Conservation (phyloP, 108 stramenopile genomes). For the Schizochytrium sp. region DNA sequence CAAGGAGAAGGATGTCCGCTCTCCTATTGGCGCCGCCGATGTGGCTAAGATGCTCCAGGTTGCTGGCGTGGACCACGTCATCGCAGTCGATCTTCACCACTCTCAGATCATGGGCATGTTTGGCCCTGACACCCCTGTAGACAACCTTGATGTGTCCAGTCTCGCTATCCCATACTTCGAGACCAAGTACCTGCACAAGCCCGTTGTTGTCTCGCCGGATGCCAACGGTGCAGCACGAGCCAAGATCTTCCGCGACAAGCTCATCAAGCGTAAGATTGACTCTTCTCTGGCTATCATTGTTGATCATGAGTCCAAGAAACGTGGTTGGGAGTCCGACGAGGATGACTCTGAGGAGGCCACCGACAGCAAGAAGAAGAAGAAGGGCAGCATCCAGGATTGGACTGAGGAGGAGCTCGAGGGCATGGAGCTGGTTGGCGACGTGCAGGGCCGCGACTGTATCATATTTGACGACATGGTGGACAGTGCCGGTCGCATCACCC, state of each 20-base stretch:
- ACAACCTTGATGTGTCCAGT: slow-evolving; percentile 97
- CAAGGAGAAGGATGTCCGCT: slow-evolving; percentile 95
- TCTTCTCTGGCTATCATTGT: slow-evolving; percentile 39
- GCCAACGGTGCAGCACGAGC: slow-evolving; percentile 99
- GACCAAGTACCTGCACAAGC: slow-evolving; percentile 94
- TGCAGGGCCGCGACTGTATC: slow-evolving; percentile 96
- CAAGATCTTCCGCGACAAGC: slow-evolving; percentile 97
- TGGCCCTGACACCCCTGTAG: slow-evolving; percentile 95
- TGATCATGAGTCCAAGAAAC: slow-evolving; percentile 23
- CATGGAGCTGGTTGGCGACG: slow-evolving; percentile 99
- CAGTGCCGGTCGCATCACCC: slow-evolving; percentile 73
- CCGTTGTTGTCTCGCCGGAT: slow-evolving; percentile 98
- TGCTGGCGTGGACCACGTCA: slow-evolving; percentile 98
- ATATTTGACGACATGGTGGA: slow-evolving; percentile 99
- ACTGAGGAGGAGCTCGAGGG: slow-evolving; percentile 83
- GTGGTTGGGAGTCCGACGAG: slow-evolving; percentile 37
- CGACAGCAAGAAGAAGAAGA: slow-evolving; percentile 98
- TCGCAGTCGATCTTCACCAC: slow-evolving; percentile 99
- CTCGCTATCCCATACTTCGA: slow-evolving; percentile 98
- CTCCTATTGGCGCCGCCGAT: slow-evolving; percentile 99
- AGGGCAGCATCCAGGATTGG: slow-evolving; percentile 92
- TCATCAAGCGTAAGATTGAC: slow-evolving; percentile 57
- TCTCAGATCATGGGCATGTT: slow-evolving; percentile 96
- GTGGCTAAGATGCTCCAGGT: slow-evolving; percentile 97
- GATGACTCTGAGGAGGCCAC: slow-evolving; percentile 82